Evolutionary conservation across 495 filamentous ascomycete species (phyloP).

Genomic region (Penicillium dipodomyicola): DNA sequence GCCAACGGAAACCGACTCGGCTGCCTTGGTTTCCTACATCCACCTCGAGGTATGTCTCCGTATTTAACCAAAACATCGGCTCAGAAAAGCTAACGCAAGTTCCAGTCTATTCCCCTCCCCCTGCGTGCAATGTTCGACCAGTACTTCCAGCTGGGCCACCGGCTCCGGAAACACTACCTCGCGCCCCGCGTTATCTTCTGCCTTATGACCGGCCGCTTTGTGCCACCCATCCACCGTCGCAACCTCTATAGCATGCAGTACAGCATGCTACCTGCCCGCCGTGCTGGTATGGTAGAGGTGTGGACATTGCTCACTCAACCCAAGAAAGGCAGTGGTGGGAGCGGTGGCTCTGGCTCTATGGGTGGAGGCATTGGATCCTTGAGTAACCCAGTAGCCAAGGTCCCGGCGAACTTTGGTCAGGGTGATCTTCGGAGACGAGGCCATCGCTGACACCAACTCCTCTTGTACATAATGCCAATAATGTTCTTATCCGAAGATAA

Average conservation of each 20-base stretch:
- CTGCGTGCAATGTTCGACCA: conserved; percentile 92
- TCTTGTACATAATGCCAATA: conserved; percentile 16
- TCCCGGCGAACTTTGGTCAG: conserved; percentile 37
- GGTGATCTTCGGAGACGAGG: conserved; percentile 39
- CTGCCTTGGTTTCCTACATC: conserved; percentile 67
- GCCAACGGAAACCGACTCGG: conserved; percentile 14
- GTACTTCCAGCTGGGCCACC: conserved; percentile 90
- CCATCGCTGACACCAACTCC: conserved; percentile 33
- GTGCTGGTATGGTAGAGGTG: conserved; percentile 78
- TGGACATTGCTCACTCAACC: conserved; percentile 72
- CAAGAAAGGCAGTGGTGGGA: conserved; percentile 33
- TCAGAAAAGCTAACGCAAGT: conserved; percentile 13
- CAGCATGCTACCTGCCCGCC: conserved; percentile 85
- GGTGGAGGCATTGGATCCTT: conserved; percentile 30
- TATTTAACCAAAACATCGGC: background rate
- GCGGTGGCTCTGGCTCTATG: conserved; percentile 29
- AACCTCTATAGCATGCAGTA: conserved; percentile 97
- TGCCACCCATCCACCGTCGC: conserved; percentile 86
- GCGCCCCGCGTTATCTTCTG: conserved; percentile 83
- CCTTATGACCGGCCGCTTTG: conserved; percentile 84
- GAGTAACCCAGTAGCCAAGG: conserved; percentile 34
- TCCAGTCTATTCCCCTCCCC: conserved; percentile 82
- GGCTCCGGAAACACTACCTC: conserved; percentile 92
- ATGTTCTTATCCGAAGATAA: background rate
- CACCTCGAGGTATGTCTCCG: conserved; percentile 63